A percentile compares a stretch with the other conserved stretches of the same genome.
phyloP scores from a whole-genome alignment of 805 yeast species.

The Pichia ethanolica region DNA sequence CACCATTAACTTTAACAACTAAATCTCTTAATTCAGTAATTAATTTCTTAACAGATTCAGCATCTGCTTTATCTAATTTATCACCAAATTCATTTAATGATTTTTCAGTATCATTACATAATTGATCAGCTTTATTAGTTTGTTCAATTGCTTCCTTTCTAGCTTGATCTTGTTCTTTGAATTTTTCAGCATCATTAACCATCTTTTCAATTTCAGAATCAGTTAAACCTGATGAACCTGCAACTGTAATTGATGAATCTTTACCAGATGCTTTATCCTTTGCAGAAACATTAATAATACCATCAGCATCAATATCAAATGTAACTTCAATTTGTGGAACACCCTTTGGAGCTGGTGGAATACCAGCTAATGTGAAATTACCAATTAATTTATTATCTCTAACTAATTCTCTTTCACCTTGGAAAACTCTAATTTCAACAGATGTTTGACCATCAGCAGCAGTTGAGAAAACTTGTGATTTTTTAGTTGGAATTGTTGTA shows the following conservation, averaged over 20 bases:
- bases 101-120: constrained; percentile 81
- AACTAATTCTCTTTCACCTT: constrained; percentile 97
- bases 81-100: constrained; percentile 74
- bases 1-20: constrained; percentile 51
- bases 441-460: constrained; percentile 96
- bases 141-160: constrained; percentile 58
- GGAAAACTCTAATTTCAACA: constrained; percentile 96
- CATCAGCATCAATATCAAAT: constrained; percentile 95
- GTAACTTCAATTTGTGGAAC: constrained; percentile 92
- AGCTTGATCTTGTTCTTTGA: constrained; percentile 52
- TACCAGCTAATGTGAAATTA: constrained; percentile 91
- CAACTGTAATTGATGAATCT: constrained; percentile 67
- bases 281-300: constrained; percentile 76
- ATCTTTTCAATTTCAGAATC: constrained; percentile 60
- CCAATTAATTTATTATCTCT: constrained; percentile 97
- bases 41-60: constrained; percentile 43
- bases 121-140: constrained; percentile 71
- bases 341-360: constrained; percentile 94
- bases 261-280: constrained; percentile 71
- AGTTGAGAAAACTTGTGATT: constrained; percentile 92
- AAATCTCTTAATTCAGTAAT: constrained; percentile 56
- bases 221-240: constrained; percentile 62
- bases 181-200: constrained; percentile 58
- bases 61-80: constrained; percentile 43
- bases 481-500: constrained; percentile 95